phyloP scores from a whole-genome alignment of 805 yeast species.

The Diddensiella santjacobensis region DNA sequence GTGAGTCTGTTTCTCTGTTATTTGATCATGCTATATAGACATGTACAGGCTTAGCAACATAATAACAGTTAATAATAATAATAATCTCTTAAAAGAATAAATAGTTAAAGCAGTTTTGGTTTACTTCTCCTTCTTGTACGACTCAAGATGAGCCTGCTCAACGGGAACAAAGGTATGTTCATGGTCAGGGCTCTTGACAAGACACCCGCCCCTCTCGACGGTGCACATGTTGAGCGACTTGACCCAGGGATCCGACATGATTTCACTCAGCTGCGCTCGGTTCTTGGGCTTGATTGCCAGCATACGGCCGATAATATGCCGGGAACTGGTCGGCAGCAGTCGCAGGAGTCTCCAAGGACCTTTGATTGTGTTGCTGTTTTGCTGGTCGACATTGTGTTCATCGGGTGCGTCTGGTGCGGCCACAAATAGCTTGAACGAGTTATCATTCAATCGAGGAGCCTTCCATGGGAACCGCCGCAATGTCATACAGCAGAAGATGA shows the following conservation, averaged over 20 bases:
- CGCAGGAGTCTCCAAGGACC: conserved; percentile 75
- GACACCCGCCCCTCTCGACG: conserved; percentile 24
- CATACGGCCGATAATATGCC: conserved; percentile 63
- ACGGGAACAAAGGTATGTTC: conserved; percentile 37
- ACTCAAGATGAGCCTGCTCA: conserved; percentile 34
- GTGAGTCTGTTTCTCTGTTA: conserved; percentile 90
- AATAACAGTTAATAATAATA: neutral
- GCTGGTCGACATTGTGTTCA: conserved; percentile 13
- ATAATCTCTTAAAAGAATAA: neutral
- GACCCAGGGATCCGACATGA: conserved; percentile 57
- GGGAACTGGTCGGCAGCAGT: conserved; percentile 63
- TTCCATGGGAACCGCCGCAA: conserved; percentile 93
- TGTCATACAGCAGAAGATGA: conserved; percentile 87
- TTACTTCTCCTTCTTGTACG: conserved; percentile 27
- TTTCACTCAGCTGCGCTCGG: conserved; percentile 57
- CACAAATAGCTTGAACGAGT: conserved; percentile 63
- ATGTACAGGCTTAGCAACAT: neutral
- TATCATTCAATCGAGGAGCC: conserved; percentile 74
- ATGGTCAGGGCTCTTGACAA: conserved; percentile 28
- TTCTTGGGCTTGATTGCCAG: conserved; percentile 53
- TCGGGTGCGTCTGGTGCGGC: conserved; percentile 23
- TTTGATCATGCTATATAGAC: conserved; percentile 62
- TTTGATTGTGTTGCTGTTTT: conserved; percentile 27
- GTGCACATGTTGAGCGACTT: conserved; percentile 53
- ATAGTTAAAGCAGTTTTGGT: neutral